Evolutionary conservation across 2,329 filamentous ascomycete species (phyloP).

Genomic region (Cercospora sp.): DNA sequence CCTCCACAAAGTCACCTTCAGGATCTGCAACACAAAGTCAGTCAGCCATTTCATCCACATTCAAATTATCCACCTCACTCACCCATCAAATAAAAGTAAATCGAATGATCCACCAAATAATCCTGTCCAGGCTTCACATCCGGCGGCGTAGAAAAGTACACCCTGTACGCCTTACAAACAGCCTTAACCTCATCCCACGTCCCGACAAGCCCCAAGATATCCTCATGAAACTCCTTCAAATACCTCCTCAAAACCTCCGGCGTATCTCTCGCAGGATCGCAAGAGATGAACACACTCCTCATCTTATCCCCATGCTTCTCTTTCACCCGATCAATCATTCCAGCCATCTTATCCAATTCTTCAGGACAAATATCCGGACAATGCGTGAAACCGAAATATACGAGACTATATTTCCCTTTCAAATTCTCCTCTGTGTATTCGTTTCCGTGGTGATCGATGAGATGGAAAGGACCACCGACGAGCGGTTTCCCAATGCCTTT

Average conservation of each 20-base stretch:
- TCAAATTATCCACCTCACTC: constrained; percentile 36
- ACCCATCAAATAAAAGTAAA: constrained; percentile 98
- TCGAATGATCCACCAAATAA: constrained; percentile 97
- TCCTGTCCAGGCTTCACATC: constrained; percentile 91
- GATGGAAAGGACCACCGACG: constrained; percentile 82
- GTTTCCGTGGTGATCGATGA: constrained; percentile 79
- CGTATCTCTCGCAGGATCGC: constrained; percentile 88
- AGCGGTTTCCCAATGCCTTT: constrained; percentile 93
- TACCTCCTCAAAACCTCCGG: constrained; percentile 83
- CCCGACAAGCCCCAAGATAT: constrained; percentile 85
- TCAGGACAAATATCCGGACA: constrained; percentile 99
- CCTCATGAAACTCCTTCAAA: constrained; percentile 83
- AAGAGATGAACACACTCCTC: constrained; percentile 89
- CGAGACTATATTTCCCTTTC: constrained; percentile 81
- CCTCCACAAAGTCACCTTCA: constrained; percentile 97
- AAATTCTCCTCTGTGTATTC: constrained; percentile 76
- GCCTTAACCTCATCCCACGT: constrained; percentile 92
- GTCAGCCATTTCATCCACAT: not conserved
- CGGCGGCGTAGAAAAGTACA: constrained; percentile 93
- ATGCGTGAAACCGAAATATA: constrained; percentile 98
- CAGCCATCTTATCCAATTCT: constrained; percentile 99
- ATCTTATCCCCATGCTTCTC: constrained; percentile 48
- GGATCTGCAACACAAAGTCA: constrained; percentile 62
- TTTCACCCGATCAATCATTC: constrained; percentile 75
- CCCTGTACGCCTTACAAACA: constrained; percentile 91